phyloP scores from a whole-genome alignment of 2,329 filamentous ascomycete genomes.

The Nothopassalora personata region DNA sequence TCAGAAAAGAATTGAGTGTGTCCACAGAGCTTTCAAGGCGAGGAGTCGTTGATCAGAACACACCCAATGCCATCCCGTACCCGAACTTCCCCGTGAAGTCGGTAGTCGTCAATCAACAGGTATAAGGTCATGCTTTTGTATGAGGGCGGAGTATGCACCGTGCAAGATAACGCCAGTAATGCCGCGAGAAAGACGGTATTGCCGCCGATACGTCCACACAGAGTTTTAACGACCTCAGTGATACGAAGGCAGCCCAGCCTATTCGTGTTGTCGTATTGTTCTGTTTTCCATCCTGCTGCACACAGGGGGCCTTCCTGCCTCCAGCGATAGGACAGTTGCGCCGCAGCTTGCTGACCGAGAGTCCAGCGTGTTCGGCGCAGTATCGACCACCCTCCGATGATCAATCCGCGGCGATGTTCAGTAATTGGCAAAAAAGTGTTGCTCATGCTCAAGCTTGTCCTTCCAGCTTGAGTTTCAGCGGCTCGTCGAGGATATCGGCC shows the following conservation, averaged over 20 bases:
- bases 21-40: not conserved
- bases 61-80: conserved; percentile 3
- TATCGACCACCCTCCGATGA: too few relatives aligned
- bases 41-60: not conserved
- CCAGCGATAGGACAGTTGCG: not conserved
- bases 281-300: not conserved
- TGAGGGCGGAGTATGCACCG: conserved; percentile 3
- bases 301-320: not conserved
- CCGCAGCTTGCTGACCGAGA: not conserved
- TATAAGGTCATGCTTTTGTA: conserved; percentile 12
- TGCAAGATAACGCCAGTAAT: conserved; percentile 5
- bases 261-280: not conserved
- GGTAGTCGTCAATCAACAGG: conserved; percentile 8
- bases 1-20: not conserved
- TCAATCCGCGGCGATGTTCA: not conserved
- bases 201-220: not conserved
- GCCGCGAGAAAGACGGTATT: not conserved
- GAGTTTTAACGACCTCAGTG: not conserved
- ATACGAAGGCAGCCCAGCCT: not conserved
- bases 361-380: not conserved
- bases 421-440: not conserved
- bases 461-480: conserved; percentile 50
- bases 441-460: conserved; percentile 2
- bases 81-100: conserved; percentile 2
- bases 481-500: conserved; percentile 46